Percentiles rank a stretch among this genome's conserved stretches.
These are phyloP conservation scores for Pezicula carpinea DNA, from an alignment of 2,329 filamentous ascomycete species.

Conservation along the genomic window DNA sequence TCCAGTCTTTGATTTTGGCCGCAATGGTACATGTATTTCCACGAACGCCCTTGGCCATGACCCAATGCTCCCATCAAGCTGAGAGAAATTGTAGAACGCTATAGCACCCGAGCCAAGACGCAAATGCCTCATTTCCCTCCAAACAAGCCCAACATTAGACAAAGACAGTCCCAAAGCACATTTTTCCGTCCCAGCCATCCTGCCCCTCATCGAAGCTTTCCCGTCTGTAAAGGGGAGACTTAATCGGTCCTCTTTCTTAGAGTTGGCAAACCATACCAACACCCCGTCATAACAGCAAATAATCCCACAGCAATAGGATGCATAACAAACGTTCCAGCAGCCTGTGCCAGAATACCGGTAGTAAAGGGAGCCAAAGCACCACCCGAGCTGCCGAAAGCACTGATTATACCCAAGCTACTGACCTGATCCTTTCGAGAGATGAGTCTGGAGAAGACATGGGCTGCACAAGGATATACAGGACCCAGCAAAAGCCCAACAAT, in stretches of 20 bases:
- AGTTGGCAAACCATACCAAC: constrained; percentile 58
- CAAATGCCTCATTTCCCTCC: neutral
- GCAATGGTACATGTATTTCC: constrained; percentile 15
- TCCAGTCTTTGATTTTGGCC: constrained; percentile 6
- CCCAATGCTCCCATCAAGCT: constrained; percentile 15
- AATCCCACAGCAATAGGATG: constrained; percentile 58
- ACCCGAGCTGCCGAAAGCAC: constrained; percentile 64
- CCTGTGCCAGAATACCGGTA: constrained; percentile 42
- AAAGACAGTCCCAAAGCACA: neutral
- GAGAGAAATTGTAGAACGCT: constrained; percentile 12
- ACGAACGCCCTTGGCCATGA: constrained; percentile 15
- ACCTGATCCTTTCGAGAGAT: constrained; percentile 57
- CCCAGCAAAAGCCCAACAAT: constrained; percentile 73
- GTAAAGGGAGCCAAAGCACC: constrained; percentile 58
- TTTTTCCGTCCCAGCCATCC: neutral
- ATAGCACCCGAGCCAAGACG: constrained; percentile 16
- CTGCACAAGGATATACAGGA: constrained; percentile 72
- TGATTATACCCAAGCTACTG: constrained; percentile 62
- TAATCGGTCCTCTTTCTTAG: constrained; percentile 57
- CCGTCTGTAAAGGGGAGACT: neutral
- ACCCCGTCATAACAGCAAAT: constrained; percentile 59
- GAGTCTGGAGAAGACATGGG: constrained; percentile 56
- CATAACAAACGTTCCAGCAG: constrained; percentile 41
- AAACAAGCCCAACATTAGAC: constrained; percentile 1
- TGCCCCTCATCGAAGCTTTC: neutral